Base-by-base conservation (phyloP, 441 rosid genomes). In the Populus hybrid region DNA sequence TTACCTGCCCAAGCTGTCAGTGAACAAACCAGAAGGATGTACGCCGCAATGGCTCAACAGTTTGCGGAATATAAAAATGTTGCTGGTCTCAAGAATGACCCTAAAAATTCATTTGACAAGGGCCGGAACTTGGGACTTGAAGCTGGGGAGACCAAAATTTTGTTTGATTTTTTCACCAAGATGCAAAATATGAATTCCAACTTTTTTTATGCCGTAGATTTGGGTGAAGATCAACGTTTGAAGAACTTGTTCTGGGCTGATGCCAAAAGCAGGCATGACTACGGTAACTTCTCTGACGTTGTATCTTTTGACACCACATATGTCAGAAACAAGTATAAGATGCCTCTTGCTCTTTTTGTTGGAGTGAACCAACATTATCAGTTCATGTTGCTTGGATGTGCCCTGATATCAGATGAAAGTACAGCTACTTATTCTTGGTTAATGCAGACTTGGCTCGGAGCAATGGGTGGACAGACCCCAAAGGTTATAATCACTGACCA, bases 281-380 rank as follows among this genome's bases (percentile, higher is more conserved):
- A 91, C 67, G 69, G 72, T 53, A 89, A 86, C 82, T 91, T 92
- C 82, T 87, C 87, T 76, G 98, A 94, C 46, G 94, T 90, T 75
- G 91, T 94, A 71, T 94, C 94, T 75, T 85, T 94, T 53, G 98
- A 94, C 78, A 83, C 91, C 19, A 86, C 86, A 70, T 94, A 92
- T 69, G 79, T 91, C 61, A 89, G 91, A 82, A 89, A 87, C 87
- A 92, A 90, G 82, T 89, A 92, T 80, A 94, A 91, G 87, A 85
- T 94, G 87, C 97, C 98, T 61, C 93, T 94, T 79, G 93, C 88
- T 69, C 77, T 89, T 65, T 88, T 94, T 82, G 83, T 92, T 80
- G 97, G 98, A 40, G 97, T 91, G 80, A 94, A 94, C 80, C 98
- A 94, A 74, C 98, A 94, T 67, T 94, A 88, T 75, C 98, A 92